Evolutionary conservation across 108 stramenopile species (phyloP), one percentile per base, ranked within the genome.

Genomic region (Nitzschia putrida): DNA sequence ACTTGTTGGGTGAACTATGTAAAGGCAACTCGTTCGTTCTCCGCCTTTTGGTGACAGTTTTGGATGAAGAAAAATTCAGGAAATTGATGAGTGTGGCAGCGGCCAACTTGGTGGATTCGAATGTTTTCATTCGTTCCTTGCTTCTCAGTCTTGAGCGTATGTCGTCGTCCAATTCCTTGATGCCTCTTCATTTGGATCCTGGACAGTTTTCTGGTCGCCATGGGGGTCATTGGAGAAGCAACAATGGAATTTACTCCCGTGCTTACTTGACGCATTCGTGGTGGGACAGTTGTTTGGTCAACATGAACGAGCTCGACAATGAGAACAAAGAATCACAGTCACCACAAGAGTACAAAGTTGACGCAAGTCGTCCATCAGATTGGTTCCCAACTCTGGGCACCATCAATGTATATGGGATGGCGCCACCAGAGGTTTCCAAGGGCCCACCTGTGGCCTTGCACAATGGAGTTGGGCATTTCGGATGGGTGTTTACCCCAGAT

Each of bases 101-200:
- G 39, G 74, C 86, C 38, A 88, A 94, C 66, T 74, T 96, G 16
- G 85, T 96, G 25, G 95, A 96, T 76, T 88, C 87, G 45, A 96
- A 96, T 66, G 95, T 96, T 18, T 96, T 96, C 78, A 71, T 96
- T 49, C 87, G 92, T 18, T 82, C 89, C 38, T 49, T 94, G 23
- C 47, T 90, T 1, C 64, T 93, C 16, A 88, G 81, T 34, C 24
- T 93, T 53, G 90, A 93, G 63, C 68, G 80, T n/a, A 58, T 86
- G 40, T 69, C 85, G 11, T 53, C 80, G 10, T 64, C 69, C 18
- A 37, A 50, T 22, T 18, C 43, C 11, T 37, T 71, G 0, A 23
- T 68, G 38, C 61, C 54, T 5, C 24, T 69, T 10, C 59, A 68
- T 57, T 22, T 68, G 24, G 56, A 71, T 34, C 53, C 56, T 53